Base-by-base conservation (phyloP, 768 basidiomycete species). In the Lactarius quietus region DNA sequence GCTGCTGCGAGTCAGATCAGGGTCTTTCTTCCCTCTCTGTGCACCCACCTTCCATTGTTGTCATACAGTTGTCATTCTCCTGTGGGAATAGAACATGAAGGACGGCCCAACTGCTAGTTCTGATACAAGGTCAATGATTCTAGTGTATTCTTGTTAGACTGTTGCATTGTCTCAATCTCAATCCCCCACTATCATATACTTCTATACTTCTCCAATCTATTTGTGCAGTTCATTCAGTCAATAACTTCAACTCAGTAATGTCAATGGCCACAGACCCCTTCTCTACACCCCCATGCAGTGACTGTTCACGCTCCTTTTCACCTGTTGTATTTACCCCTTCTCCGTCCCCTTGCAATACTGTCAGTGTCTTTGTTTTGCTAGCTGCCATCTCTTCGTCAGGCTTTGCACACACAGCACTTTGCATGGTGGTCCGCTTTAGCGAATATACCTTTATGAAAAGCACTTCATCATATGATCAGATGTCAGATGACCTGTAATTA, bases 391-490 rank as follows among this genome's bases (percentile, higher is more conserved):
- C 20, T 26, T 64, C 65, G 20, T 72, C 76, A 57, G 72, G 70
- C 1, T 62, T 64, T n/a, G 69, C 70, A 17, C 23, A 39, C 8
- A 59, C 71, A 43, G 61, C 59, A 60, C 68, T 8, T 38, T 63
- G 28, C 51, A 62, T 62, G 62, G 58, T 54, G 6, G 59, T 66
- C 45, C 73, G 76, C 48, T 79, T 69, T 3, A 80, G 66, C 29
- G 79, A 70, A 62, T 80, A 80, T n/a, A 58, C 41, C 10, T 72
- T 76, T 41, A 80, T 65, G 64, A 76, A 78, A 8, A 78, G 31
- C 14, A 73, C 74, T 74, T 66, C 39, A 43, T n/a, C 23, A 28
- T 45, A 15, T 3, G 36, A 18, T 10, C 35, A 3, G 35, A 62
- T 28, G 18, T 51, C 12, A 56, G 38, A 43, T n/a, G 20, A 18